These are phyloP conservation scores for Penicillium polonicum DNA, from an alignment of 2,329 filamentous ascomycete genomes.

Conservation along the genomic window DNA sequence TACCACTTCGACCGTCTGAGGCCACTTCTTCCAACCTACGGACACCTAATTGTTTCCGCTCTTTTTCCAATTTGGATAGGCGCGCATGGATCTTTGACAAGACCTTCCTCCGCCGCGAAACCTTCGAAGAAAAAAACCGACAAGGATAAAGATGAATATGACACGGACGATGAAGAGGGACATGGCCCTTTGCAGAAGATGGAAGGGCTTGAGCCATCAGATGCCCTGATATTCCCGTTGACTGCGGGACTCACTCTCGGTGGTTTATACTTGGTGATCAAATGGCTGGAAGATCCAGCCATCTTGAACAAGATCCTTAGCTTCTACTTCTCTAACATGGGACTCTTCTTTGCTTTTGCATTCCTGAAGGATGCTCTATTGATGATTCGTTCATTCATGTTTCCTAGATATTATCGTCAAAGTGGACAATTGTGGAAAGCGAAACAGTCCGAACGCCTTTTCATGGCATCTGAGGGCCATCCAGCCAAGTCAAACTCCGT, in stretches of 20 bases:
- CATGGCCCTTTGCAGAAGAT: slow-evolving; percentile 57
- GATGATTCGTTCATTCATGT: slow-evolving; percentile 65
- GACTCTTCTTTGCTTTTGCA: slow-evolving; percentile 71
- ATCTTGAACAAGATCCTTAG: slow-evolving; percentile 80
- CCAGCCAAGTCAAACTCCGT: slow-evolving; percentile 16
- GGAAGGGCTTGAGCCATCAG: slow-evolving; percentile 69
- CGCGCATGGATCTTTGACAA: slow-evolving; percentile 78
- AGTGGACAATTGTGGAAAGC: slow-evolving; percentile 51
- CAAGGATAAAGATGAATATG: slow-evolving; percentile 25
- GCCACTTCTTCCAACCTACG: slow-evolving; percentile 56
- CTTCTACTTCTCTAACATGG: slow-evolving; percentile 78
- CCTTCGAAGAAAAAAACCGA: slow-evolving; percentile 52
- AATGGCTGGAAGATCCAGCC: slow-evolving; percentile 78
- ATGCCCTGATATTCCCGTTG: slow-evolving; percentile 82
- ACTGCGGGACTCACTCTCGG: slow-evolving; percentile 70
- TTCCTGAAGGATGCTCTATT: slow-evolving; percentile 71
- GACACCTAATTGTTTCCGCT: slow-evolving; percentile 66
- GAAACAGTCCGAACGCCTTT: slow-evolving; percentile 34
- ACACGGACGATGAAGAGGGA: slow-evolving; percentile 51
- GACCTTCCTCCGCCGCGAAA: slow-evolving; percentile 75
- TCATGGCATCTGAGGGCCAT: slow-evolving; percentile 21
- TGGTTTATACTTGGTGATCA: slow-evolving; percentile 82
- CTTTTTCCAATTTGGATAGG: slow-evolving; percentile 81
- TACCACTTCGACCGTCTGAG: slow-evolving; percentile 46
- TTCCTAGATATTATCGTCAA: slow-evolving; percentile 67